Conservation (phyloP, 805 yeast genomes). For the Zygoascus biomembranicola region DNA sequence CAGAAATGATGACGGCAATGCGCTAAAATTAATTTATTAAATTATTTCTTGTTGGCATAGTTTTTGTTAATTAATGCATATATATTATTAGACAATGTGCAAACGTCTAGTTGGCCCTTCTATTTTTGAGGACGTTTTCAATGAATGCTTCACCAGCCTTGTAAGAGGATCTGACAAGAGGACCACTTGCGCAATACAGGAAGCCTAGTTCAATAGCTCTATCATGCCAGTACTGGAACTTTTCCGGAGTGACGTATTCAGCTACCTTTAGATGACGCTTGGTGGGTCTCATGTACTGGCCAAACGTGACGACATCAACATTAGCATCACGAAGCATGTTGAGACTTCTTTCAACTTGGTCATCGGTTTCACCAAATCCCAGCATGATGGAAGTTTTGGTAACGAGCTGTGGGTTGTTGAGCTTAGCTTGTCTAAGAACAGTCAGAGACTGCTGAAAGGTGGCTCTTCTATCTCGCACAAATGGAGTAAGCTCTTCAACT, state of each 20-base stretch:
- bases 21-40: neutral
- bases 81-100: neutral
- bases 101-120: constrained; percentile 24
- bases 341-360: constrained; percentile 69
- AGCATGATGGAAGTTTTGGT: constrained; percentile 95
- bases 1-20: neutral
- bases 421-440: constrained; percentile 75
- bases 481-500: constrained; percentile 90
- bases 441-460: constrained; percentile 81
- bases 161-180: constrained; percentile 90
- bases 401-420: constrained; percentile 60
- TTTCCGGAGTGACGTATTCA: constrained; percentile 88
- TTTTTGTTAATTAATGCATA: neutral
- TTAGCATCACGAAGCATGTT: constrained; percentile 62
- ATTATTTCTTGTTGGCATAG: neutral
- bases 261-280: constrained; percentile 98
- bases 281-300: constrained; percentile 99
- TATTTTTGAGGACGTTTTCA: constrained; percentile 81
- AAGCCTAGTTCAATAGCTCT: constrained; percentile 83
- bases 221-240: constrained; percentile 88
- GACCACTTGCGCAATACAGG: constrained; percentile 94
- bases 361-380: constrained; percentile 95
- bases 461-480: constrained; percentile 93
- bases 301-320: constrained; percentile 96
- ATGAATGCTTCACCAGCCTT: constrained; percentile 98